Base-by-base conservation (phyloP, 2,329 filamentous ascomycete species). In the Stagonosporopsis rhizophila region DNA sequence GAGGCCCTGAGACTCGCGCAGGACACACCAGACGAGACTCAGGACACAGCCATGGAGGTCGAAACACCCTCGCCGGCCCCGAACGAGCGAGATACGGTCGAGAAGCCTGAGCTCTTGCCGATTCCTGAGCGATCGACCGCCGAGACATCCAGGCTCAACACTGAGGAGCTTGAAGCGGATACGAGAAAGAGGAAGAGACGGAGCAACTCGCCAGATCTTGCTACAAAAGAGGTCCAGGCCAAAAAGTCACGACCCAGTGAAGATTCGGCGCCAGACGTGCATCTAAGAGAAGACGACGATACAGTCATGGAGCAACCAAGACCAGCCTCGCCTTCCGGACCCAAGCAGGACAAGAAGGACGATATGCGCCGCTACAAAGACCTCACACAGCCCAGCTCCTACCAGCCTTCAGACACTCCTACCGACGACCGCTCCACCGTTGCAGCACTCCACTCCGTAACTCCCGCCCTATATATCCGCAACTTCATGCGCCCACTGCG, bases 401-500 rank as follows among this genome's bases (percentile, higher is more conserved):
- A 65, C 22, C 27, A 52, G 7, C 19, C 52, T 5, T 37, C 58
- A 34, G 65, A 70, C 8, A 53, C 64, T 6, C 48, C 66, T 15
- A 59, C 55, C 25, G 71, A 75, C 46, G 72, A 75, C 52, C 66
- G 70, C 6, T 66, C 67, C 27, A 68, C 73, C 25, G 59, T 71
- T 5, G 72, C 77, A 19, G 75, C 79, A 15, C 64, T 77, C 8
- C 79, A 82, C 54, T 67, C 77, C 1, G 73, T 75, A 42, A 81
- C 73, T 6, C 58, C 72, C 11, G 70, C 74, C 15, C 80, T 98
- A 42, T 98, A 97, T 78, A 95, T 98, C 66, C 88, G 89, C 74
- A 89, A 96, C 68, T 86, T 98, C 51, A 93, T 96, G 86, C 88
- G 94, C 42, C 93, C 95, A 9, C 81, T 98, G 20, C 89, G 91